A percentile compares a stretch with the other conserved stretches of the same genome.
Evolutionary conservation across 495 filamentous ascomycete genomes (phyloP).

Genomic region (Penicillium cinerascens): DNA sequence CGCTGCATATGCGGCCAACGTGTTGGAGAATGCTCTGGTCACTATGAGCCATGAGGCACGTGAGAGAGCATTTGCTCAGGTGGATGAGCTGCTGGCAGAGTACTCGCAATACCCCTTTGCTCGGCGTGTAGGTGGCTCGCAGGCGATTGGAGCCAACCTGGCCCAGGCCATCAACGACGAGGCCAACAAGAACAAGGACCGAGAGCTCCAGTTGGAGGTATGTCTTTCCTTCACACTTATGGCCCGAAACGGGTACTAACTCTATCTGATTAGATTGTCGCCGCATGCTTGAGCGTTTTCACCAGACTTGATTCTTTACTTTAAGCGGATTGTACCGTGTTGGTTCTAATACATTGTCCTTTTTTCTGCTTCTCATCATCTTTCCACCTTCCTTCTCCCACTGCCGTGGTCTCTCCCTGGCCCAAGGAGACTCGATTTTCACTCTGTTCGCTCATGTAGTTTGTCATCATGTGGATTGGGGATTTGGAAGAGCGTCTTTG

Average conservation of each 20-base stretch:
- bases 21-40: slow-evolving; percentile 93
- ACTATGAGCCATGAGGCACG: slow-evolving; percentile 90
- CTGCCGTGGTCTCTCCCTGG: slow-evolving; percentile 1
- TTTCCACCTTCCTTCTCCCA: slow-evolving; percentile 10
- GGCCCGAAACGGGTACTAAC: slow-evolving; percentile 17
- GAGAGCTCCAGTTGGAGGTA: slow-evolving; percentile 93
- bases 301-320: slow-evolving; percentile 92
- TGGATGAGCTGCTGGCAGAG: slow-evolving; percentile 91
- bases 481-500: slow-evolving; percentile 28
- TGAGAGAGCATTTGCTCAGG: slow-evolving; percentile 92
- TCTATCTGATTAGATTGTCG: slow-evolving; percentile 62
- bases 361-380: slow-evolving; percentile 13
- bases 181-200: slow-evolving; percentile 77
- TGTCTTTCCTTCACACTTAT: slow-evolving; percentile 12
- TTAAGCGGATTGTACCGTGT: slow-evolving; percentile 43
- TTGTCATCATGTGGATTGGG: slow-evolving; percentile 33
- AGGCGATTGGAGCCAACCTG: slow-evolving; percentile 88
- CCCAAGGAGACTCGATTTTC: slow-evolving; percentile 14
- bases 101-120: slow-evolving; percentile 97
- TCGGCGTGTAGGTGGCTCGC: slow-evolving; percentile 66
- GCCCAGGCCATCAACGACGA: slow-evolving; percentile 87
- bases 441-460: slow-evolving; percentile 36
- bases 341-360: slow-evolving; percentile 26
- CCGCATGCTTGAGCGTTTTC: slow-evolving; percentile 93
- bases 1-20: slow-evolving; percentile 96